phyloP scores from a whole-genome alignment of 306 rosid species.

The Casuarina equisetifolia region DNA sequence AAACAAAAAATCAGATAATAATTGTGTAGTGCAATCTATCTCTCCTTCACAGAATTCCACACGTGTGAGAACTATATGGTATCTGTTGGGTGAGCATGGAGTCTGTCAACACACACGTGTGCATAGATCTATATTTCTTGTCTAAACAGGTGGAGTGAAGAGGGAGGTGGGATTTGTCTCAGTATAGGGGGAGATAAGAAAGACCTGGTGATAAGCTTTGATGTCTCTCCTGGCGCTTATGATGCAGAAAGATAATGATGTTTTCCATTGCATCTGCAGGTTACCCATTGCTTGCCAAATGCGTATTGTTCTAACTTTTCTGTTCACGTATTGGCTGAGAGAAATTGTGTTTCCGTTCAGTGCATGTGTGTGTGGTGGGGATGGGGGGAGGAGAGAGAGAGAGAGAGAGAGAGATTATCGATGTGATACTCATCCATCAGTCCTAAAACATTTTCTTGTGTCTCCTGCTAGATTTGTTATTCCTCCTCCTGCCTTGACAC shows the following conservation, averaged over 20 bases:
- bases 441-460: too few species aligned
- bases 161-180: conserved; percentile 41
- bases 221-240: conserved; percentile 18
- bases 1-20: background rate
- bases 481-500: conserved; percentile 24
- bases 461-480: conserved; percentile 4
- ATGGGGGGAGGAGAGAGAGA: background rate
- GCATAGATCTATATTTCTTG: conserved; percentile 32
- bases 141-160: conserved; percentile 53
- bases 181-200: conserved; percentile 17
- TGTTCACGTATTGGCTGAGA: conserved; percentile 3
- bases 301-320: conserved; percentile 1
- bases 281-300: background rate
- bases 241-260: conserved; percentile 27
- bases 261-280: conserved; percentile 19
- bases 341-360: background rate
- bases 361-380: conserved; percentile 12
- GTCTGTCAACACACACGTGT: conserved; percentile 50
- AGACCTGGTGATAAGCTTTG: conserved; percentile 27
- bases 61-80: conserved; percentile 54
- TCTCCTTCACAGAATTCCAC: conserved; percentile 26
- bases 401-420: too few species aligned
- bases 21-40: conserved; percentile 10
- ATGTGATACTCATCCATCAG: too few species aligned
- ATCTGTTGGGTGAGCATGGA: conserved; percentile 45